These are phyloP conservation scores for Oropetium thomaeum DNA, from an alignment of 176 grass and related monocot species.

Conservation along the genomic window DNA sequence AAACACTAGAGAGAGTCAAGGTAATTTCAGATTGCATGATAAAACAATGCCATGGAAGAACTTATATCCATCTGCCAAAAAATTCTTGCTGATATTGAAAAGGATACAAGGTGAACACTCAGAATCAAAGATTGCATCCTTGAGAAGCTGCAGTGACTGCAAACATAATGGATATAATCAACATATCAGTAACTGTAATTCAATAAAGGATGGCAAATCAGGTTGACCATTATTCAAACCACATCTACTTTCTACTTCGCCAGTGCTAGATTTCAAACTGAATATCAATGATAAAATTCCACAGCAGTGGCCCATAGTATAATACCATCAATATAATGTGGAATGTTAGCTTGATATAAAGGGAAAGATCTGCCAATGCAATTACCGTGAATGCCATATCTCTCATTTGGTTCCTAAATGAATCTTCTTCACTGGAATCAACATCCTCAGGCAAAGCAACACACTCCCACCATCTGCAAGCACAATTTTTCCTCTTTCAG, in stretches of 20 bases:
- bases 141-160: conserved; percentile 89
- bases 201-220: background rate
- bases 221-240: background rate
- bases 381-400: conserved; percentile 79
- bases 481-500: background rate
- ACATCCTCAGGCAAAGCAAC: conserved; percentile 90
- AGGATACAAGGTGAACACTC: conserved; percentile 94
- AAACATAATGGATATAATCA: conserved; percentile 16
- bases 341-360: background rate
- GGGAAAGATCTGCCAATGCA: background rate
- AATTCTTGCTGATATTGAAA: conserved; percentile 1
- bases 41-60: background rate
- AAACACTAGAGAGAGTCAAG: conserved; percentile 84
- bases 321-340: background rate
- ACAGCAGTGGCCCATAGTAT: background rate
- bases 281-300: background rate
- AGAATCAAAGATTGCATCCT: conserved; percentile 80
- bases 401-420: conserved; percentile 82
- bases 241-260: background rate
- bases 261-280: background rate
- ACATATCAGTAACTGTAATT: background rate
- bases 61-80: background rate
- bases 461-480: conserved; percentile 95
- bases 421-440: conserved; percentile 59
- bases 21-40: conserved; percentile 24